Conservation (phyloP, 306 rosid genomes). For the Delonix regia region DNA sequence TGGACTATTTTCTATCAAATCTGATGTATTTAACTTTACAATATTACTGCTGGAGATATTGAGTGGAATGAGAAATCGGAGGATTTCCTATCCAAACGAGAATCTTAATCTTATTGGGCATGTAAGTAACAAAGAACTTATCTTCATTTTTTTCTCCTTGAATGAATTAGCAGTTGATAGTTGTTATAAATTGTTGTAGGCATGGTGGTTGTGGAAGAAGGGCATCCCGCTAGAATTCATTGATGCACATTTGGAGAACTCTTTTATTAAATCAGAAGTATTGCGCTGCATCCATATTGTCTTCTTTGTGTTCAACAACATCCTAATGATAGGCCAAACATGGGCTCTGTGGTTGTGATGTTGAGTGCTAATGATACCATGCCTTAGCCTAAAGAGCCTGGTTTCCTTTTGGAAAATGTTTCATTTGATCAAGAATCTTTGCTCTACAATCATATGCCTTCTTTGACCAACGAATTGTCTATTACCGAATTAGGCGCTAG, state of each 20-base stretch:
- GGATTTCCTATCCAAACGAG: not conserved
- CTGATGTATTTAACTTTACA: constrained; percentile 21
- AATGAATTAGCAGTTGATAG: not conserved
- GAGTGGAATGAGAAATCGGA: constrained; percentile 25
- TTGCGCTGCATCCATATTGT: constrained; percentile 41
- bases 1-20: constrained; percentile 29
- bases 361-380: constrained; percentile 35
- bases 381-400: constrained; percentile 44
- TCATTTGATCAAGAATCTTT: not conserved
- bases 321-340: constrained; percentile 47
- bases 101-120: constrained; percentile 17
- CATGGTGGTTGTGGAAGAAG: constrained; percentile 37
- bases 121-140: constrained; percentile 29
- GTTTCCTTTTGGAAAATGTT: constrained; percentile 1
- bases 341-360: constrained; percentile 45
- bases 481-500: constrained; percentile 8
- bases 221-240: not conserved
- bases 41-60: constrained; percentile 18
- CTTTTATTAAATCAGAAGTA: not conserved
- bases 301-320: constrained; percentile 45
- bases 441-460: not conserved
- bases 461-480: constrained; percentile 22
- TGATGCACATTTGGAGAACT: constrained; percentile 5
- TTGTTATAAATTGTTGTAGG: constrained; percentile 2
- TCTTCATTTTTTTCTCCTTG: not conserved